Evolutionary conservation across 2,329 filamentous ascomycete genomes (phyloP), one percentile per base, ranked within the genome.

Genomic region (Arthrobotrys pseudoclavata): DNA sequence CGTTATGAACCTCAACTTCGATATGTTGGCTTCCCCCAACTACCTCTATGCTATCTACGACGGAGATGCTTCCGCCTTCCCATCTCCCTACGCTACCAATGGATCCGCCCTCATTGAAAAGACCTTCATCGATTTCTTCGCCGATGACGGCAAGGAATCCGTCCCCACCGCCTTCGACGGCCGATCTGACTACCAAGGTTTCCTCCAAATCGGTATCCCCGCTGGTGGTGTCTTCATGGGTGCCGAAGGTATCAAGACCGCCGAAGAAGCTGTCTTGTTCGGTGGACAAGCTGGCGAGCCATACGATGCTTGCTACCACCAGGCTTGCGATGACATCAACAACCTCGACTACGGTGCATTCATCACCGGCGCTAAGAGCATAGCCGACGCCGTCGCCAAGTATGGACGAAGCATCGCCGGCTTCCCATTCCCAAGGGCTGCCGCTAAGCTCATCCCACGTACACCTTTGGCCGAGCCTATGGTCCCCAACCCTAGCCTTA

Each of bases 341-440:
- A 79, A 79, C 63, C 62, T 79, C 18, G 48, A 79, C 64, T 76
- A 68, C 29, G 76, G 66, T 52, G 76, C 81, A 66, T 83, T 85
- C 62, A 67, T 77, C 61, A 77, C 74, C 12, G 66, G 66, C 18
- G 48, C 74, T 12, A 86, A 87, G 83, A 87, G 85, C 57, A 90
- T 94, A 79, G 91, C 91, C 2, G 90, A 92, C 83, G 89, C 89
- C 0, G 88, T 92, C 20, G 91, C 91, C 0, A 90, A 89, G 0
- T 93, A 89, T 80, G 91, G 90, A 10, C 82, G 84, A 2, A 91
- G 89, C 0, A 89, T 92, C 79, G 85, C 91, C 3, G 89, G 87
- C 7, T 91, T 92, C 84, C 90, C 90, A 29, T 77, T 77, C 61
- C 74, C 74, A 9, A 68, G 74, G 13, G 22, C 74, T 34, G 74